Conservation (phyloP, 23 red algal genomes). For the Agarophyton chilense region DNA sequence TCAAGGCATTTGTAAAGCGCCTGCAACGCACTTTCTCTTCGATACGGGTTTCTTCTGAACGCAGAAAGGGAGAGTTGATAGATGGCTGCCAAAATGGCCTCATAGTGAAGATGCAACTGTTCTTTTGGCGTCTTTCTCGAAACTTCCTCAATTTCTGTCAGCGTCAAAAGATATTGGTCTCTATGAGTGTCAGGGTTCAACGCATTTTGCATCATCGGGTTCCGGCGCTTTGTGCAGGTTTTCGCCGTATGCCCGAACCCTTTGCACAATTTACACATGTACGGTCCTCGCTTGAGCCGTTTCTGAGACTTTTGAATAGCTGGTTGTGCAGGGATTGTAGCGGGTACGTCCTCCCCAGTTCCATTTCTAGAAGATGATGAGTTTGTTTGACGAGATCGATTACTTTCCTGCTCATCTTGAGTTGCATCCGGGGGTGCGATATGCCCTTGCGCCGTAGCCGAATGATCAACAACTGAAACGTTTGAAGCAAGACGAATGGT, state of each 20-base stretch:
- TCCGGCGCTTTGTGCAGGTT: constrained; percentile 5
- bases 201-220: not conserved
- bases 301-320: not conserved
- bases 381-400: not conserved
- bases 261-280: constrained; percentile 17
- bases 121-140: not conserved
- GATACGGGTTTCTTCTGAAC: not conserved
- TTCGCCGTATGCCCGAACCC: constrained; percentile 2
- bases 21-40: not conserved
- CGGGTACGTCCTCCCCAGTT: not conserved
- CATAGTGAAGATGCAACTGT: not conserved
- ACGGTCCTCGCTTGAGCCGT: not conserved
- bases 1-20: not conserved
- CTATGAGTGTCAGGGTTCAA: not conserved
- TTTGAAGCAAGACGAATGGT: not conserved
- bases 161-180: not conserved
- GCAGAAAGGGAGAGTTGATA: not conserved
- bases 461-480: not conserved
- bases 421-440: not conserved
- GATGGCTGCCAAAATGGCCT: not conserved
- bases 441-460: not conserved
- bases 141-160: not conserved
- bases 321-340: not conserved
- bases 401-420: not conserved
- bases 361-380: not conserved